A percentile compares a stretch with the other conserved stretches of the same genome.
phyloP scores from a whole-genome alignment of 495 filamentous ascomycete species.

The Aspergillus baeticus region DNA sequence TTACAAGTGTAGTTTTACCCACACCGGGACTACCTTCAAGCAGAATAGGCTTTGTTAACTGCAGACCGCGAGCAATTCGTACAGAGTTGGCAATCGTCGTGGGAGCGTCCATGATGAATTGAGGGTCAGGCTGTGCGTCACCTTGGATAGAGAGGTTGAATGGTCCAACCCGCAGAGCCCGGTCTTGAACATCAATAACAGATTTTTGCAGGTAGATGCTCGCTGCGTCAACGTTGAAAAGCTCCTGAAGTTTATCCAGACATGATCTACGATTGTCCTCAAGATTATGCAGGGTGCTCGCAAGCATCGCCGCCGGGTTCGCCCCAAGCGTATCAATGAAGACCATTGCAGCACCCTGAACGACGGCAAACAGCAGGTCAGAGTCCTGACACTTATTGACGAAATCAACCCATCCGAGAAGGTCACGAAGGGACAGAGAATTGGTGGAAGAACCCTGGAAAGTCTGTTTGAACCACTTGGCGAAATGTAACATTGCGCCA shows the following conservation, averaged over 20 bases:
- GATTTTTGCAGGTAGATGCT: constrained; percentile 60
- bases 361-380: constrained; percentile 57
- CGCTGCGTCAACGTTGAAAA: constrained; percentile 63
- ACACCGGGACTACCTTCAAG: constrained; percentile 96
- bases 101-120: constrained; percentile 79
- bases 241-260: constrained; percentile 64
- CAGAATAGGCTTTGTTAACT: constrained; percentile 84
- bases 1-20: constrained; percentile 91
- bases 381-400: constrained; percentile 61
- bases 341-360: constrained; percentile 91
- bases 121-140: constrained; percentile 49
- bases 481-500: constrained; percentile 73
- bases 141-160: constrained; percentile 62
- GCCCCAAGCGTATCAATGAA: constrained; percentile 94
- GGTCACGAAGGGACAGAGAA: constrained; percentile 83
- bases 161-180: constrained; percentile 61
- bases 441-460: constrained; percentile 71
- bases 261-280: constrained; percentile 66
- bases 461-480: constrained; percentile 83
- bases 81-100: constrained; percentile 89
- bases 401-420: constrained; percentile 92
- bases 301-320: constrained; percentile 82
- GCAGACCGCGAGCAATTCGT: constrained; percentile 85
- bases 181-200: constrained; percentile 44
- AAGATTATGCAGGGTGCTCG: constrained; percentile 57